These are phyloP conservation scores for Fusarium papillatum DNA, from an alignment of 2,329 filamentous ascomycete species.

Conservation along the genomic window DNA sequence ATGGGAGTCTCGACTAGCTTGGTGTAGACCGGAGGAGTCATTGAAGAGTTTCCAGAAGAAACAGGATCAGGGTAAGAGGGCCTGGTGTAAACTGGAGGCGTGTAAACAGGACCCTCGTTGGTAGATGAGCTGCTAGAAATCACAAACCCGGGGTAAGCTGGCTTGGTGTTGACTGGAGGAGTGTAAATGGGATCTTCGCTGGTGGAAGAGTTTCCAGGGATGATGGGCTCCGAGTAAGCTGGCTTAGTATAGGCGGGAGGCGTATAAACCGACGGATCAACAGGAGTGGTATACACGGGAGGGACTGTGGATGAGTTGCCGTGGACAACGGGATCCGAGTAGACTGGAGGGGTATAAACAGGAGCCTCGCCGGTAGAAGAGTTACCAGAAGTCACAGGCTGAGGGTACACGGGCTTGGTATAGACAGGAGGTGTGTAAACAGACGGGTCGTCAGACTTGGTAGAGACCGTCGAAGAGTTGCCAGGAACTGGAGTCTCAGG, in stretches of 20 bases:
- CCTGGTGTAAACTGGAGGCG: conserved; percentile 25
- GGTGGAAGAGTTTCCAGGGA: conserved; percentile 2
- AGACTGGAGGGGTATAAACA: conserved; percentile 4
- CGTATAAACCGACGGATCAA: background rate
- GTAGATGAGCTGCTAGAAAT: background rate
- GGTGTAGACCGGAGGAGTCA: conserved; percentile 26
- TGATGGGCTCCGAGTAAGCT: background rate
- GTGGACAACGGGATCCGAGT: background rate
- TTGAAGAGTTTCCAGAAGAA: conserved; percentile 1
- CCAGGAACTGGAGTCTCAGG: background rate
- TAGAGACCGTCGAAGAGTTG: conserved; percentile 8
- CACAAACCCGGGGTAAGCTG: background rate
- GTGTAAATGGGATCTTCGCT: background rate
- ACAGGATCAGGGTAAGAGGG: conserved; percentile 1
- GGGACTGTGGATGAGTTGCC: background rate
- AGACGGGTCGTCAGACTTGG: conserved; percentile 3
- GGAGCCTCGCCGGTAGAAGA: conserved; percentile 14
- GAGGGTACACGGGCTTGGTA: conserved; percentile 15
- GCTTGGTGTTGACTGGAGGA: conserved; percentile 14
- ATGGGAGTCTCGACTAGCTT: conserved; percentile 14
- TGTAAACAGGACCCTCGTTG: conserved; percentile 23
- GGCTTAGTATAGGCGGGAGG: background rate
- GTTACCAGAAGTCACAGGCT: conserved; percentile 12
- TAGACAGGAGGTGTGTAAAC: conserved; percentile 23
- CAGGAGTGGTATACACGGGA: background rate